phyloP scores from a whole-genome alignment of 2,329 filamentous ascomycete genomes.

The Dactylella cylindrospora region DNA sequence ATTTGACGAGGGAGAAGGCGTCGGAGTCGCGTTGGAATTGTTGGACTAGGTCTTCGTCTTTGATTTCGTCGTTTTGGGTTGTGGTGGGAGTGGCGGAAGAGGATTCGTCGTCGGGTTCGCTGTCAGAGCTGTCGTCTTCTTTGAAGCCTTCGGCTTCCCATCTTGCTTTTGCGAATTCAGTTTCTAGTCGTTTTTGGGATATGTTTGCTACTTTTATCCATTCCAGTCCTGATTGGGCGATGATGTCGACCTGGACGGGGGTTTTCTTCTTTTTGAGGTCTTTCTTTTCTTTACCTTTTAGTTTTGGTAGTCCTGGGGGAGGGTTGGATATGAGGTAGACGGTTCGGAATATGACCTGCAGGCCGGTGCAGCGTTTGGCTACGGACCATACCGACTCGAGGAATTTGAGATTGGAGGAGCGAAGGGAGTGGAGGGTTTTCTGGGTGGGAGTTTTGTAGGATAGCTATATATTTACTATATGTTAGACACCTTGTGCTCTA shows the following conservation, averaged over 20 bases:
- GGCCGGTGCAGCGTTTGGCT: constrained; percentile 60
- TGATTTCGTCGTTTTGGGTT: constrained; percentile 51
- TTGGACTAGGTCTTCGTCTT: constrained; percentile 48
- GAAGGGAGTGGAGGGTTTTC: constrained; percentile 59
- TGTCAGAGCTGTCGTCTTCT: constrained; percentile 54
- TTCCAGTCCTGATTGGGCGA: constrained; percentile 63
- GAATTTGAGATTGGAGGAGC: constrained; percentile 68
- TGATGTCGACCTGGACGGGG: constrained; percentile 64
- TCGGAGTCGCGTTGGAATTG: constrained; percentile 50
- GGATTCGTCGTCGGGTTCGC: constrained; percentile 46
- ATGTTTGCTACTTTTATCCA: constrained; percentile 70
- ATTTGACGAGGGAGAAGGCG: constrained; percentile 62
- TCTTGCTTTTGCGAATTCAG: constrained; percentile 69
- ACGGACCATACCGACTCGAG: constrained; percentile 65
- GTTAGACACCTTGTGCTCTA: constrained; percentile 1
- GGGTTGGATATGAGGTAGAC: constrained; percentile 33
- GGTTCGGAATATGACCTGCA: constrained; percentile 58
- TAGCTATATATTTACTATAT: constrained; percentile 26
- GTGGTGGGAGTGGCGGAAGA: constrained; percentile 49
- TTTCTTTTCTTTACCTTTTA: constrained; percentile 52
- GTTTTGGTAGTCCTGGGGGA: constrained; percentile 41
- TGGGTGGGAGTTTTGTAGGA: constrained; percentile 43
- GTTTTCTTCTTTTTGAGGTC: constrained; percentile 52
- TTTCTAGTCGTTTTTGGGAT: constrained; percentile 64
- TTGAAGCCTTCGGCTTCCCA: constrained; percentile 59